A percentile compares a stretch with the other conserved stretches of the same genome.
These are phyloP conservation scores for Erysimum cheiri DNA, from an alignment of 441 rosid species.

Conservation along the genomic window DNA sequence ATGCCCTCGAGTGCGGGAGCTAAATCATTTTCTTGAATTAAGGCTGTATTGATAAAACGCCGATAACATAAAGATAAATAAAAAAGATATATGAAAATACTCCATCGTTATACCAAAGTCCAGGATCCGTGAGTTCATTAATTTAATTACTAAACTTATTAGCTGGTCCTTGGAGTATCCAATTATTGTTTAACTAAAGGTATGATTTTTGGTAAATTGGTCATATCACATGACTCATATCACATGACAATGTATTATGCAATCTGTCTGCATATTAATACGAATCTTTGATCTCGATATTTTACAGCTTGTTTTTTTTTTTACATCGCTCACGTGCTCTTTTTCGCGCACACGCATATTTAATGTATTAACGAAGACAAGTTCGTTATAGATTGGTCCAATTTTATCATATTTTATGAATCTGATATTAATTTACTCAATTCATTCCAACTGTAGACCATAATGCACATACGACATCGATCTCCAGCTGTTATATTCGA, in stretches of 20 bases:
- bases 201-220: conserved; percentile 14
- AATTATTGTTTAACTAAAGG: conserved; percentile 4
- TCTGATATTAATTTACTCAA: neutral
- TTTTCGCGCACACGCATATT: conserved; percentile 14
- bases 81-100: neutral
- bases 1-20: neutral
- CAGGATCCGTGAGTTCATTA: conserved; percentile 18
- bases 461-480: conserved; percentile 24
- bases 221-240: conserved; percentile 37
- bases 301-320: conserved; percentile 28
- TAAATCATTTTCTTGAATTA: neutral
- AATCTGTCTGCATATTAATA: conserved; percentile 1
- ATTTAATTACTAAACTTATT: neutral
- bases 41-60: neutral
- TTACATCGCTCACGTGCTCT: conserved; percentile 33
- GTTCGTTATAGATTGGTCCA: conserved; percentile 26
- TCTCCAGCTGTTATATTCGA: conserved; percentile 36
- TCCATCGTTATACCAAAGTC: neutral
- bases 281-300: conserved; percentile 39
- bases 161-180: conserved; percentile 19
- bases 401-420: conserved; percentile 8
- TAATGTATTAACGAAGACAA: conserved; percentile 19
- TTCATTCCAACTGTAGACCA: conserved; percentile 22
- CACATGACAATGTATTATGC: conserved; percentile 33
- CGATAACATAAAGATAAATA: neutral